Conservation (phyloP, 176 grass and related monocot species). For the Juncus inflexus region DNA sequence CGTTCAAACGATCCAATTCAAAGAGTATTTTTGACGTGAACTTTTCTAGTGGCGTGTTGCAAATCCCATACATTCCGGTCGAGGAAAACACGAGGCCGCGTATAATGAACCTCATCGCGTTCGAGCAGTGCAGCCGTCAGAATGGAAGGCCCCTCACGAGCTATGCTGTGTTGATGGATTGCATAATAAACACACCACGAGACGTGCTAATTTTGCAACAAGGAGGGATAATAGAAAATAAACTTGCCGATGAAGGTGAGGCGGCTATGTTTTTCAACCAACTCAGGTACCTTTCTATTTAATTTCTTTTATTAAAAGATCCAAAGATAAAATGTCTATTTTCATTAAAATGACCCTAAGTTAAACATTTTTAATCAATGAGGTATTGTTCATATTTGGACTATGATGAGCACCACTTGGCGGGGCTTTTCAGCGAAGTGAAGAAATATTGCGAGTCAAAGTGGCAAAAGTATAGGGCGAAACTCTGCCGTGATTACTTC, state of each 20-base stretch:
- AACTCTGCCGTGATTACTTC: conserved; percentile 22
- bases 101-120: conserved; percentile 26
- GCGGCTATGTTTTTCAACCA: conserved; percentile 22
- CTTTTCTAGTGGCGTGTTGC: conserved; percentile 16
- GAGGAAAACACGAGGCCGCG: conserved; percentile 19
- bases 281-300: conserved; percentile 1
- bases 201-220: conserved; percentile 20
- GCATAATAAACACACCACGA: conserved; percentile 8
- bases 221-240: conserved; percentile 26
- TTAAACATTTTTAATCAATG: too few species aligned
- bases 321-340: too few species aligned
- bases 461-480: conserved; percentile 23
- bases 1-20: conserved; percentile 8
- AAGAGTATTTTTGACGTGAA: conserved; percentile 12
- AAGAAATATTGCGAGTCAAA: conserved; percentile 25
- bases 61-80: background rate
- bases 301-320: too few species aligned
- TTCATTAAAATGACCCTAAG: too few species aligned
- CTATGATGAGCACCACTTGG: conserved; percentile 21
- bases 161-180: conserved; percentile 23
- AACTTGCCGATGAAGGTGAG: background rate
- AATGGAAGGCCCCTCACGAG: background rate
- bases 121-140: conserved; percentile 13
- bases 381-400: conserved; percentile 1
- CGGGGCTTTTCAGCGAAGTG: background rate